A percentile compares a stretch with the other conserved stretches of the same genome.
Evolutionary conservation across 768 basidiomycete species (phyloP).

Genomic region (Russula sp.): DNA sequence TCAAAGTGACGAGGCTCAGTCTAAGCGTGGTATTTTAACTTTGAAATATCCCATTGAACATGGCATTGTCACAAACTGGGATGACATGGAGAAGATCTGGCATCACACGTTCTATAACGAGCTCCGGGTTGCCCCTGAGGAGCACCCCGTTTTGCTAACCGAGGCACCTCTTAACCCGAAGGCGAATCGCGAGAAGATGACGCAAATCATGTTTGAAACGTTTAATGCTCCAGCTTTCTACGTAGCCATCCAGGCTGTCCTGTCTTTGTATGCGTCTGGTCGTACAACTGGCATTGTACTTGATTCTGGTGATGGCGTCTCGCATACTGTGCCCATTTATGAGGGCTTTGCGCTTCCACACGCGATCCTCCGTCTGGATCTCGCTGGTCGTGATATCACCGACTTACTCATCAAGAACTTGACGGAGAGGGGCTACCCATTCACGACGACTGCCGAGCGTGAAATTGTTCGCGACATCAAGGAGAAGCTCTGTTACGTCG

Average conservation of each 20-base stretch:
- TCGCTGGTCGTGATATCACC: conserved; percentile 89
- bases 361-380: conserved; percentile 86
- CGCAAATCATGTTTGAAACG: conserved; percentile 75
- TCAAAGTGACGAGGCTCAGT: conserved; percentile 79
- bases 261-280: conserved; percentile 84
- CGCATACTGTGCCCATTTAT: conserved; percentile 35
- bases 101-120: conserved; percentile 93
- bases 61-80: conserved; percentile 97
- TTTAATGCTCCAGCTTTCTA: conserved; percentile 72
- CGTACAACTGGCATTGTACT: conserved; percentile 73
- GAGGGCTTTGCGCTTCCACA: conserved; percentile 61
- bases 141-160: conserved; percentile 65
- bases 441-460: conserved; percentile 89
- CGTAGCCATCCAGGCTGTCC: conserved; percentile 66
- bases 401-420: conserved; percentile 78
- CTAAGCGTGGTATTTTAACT: conserved; percentile 90
- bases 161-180: conserved; percentile 70
- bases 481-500: conserved; percentile 89
- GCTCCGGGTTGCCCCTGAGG: conserved; percentile 69
- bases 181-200: conserved; percentile 68
- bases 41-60: conserved; percentile 93
- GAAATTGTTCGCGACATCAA: conserved; percentile 97
- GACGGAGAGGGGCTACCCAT: conserved; percentile 87
- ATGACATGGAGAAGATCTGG: conserved; percentile 99
- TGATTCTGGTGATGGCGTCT: conserved; percentile 77